Percentiles rank a stretch among this genome's conserved stretches.
phyloP scores from a whole-genome alignment of 164 flowering plant genomes.

The Kalanchoe fedtschenkoi region DNA sequence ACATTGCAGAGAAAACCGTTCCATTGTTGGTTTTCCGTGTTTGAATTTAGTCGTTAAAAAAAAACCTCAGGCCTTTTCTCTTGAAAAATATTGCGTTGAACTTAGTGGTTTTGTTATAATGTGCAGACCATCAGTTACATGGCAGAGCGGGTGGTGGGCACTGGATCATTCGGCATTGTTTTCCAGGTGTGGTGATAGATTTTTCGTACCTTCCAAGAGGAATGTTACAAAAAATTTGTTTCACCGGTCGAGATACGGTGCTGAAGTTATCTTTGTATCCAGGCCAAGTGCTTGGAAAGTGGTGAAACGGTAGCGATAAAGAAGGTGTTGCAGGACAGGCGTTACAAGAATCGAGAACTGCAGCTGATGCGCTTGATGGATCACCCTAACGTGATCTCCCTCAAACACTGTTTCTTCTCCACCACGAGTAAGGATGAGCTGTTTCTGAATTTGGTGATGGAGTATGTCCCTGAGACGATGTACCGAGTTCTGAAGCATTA shows the following conservation, averaged over 20 bases:
- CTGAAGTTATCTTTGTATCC: background rate
- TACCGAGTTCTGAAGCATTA: slow-evolving; percentile 1
- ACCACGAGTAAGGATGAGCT: too few relatives aligned
- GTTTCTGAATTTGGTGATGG: background rate
- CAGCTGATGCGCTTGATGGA: slow-evolving; percentile 2
- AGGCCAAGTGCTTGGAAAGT: slow-evolving; percentile 4
- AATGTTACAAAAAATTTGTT: background rate
- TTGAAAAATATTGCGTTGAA: background rate
- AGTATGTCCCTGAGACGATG: slow-evolving; percentile 1
- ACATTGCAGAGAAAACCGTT: too few relatives aligned
- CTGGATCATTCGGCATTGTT: slow-evolving; percentile 2
- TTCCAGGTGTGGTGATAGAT: background rate
- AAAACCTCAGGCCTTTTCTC: background rate
- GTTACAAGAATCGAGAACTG: background rate
- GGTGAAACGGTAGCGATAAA: background rate
- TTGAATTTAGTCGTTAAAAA: too few relatives aligned
- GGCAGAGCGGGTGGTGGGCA: slow-evolving; percentile 2
- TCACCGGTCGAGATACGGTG: background rate
- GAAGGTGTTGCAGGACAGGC: slow-evolving; percentile 1
- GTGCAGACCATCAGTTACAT: slow-evolving; percentile 2
- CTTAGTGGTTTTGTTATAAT: background rate
- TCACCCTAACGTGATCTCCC: background rate
- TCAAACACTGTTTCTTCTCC: slow-evolving; percentile 1
- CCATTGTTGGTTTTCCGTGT: too few relatives aligned
- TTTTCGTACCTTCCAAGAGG: background rate